These are phyloP conservation scores for Crassisporium funariophilum DNA, from an alignment of 768 basidiomycete genomes.

Conservation along the genomic window DNA sequence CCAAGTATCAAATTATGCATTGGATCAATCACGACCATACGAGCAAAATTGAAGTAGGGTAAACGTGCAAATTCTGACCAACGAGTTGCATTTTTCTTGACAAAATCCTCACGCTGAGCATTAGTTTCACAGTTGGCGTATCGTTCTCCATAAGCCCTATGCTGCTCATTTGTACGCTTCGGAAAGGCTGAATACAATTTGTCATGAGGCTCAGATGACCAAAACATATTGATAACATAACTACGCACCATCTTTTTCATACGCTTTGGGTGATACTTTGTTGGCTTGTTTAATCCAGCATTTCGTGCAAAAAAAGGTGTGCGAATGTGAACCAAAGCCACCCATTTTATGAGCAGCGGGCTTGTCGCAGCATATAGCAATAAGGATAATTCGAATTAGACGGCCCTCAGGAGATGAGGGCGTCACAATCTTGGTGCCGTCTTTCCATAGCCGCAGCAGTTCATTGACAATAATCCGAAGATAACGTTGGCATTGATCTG, in stretches of 20 bases:
- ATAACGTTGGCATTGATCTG: constrained; percentile 28
- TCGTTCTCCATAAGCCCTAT: neutral
- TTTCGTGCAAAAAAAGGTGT: constrained; percentile 34
- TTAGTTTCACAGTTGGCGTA: constrained; percentile 1
- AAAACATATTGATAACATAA: neutral
- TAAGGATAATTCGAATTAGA: constrained; percentile 29
- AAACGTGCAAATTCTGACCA: constrained; percentile 33
- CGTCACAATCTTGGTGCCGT: constrained; percentile 13
- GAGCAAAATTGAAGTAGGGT: constrained; percentile 40
- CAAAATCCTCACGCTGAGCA: constrained; percentile 13
- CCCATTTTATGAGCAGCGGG: constrained; percentile 37
- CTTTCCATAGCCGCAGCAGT: constrained; percentile 13
- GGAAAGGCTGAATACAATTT: neutral
- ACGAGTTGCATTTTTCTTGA: constrained; percentile 22
- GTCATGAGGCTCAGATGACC: too few species aligned
- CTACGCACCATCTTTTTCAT: constrained; percentile 13
- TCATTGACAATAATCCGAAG: constrained; percentile 27
- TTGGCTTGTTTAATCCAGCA: constrained; percentile 33
- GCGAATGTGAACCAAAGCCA: constrained; percentile 27
- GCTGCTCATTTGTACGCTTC: constrained; percentile 2
- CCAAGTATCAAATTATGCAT: constrained; percentile 45
- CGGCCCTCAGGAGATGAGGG: constrained; percentile 29
- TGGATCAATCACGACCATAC: constrained; percentile 34
- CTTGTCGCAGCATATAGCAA: constrained; percentile 38
- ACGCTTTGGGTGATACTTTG: constrained; percentile 22